These are phyloP conservation scores for Aphanomyces stellatus DNA, from an alignment of 352 stramenopile species.

Conservation along the genomic window DNA sequence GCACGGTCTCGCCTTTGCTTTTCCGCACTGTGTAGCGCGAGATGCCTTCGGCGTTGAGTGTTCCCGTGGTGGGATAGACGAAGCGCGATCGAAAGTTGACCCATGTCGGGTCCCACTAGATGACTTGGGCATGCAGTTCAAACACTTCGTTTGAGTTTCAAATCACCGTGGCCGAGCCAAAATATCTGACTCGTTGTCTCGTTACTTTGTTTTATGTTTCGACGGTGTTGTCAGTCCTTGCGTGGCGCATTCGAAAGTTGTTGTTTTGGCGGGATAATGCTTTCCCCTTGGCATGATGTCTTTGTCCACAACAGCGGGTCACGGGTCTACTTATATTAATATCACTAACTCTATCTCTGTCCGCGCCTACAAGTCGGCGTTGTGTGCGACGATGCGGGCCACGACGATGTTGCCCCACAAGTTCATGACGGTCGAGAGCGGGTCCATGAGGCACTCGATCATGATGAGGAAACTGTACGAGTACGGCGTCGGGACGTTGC, in stretches of 20 bases:
- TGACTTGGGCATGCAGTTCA: slow-evolving; percentile 57
- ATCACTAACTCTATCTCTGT: too few relatives aligned
- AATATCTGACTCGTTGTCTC: too few relatives aligned
- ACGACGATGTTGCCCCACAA: background rate
- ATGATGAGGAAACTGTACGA: slow-evolving; percentile 1
- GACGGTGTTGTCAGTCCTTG: too few relatives aligned
- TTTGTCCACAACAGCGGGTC: too few relatives aligned
- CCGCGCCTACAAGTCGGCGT: too few relatives aligned
- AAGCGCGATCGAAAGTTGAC: slow-evolving; percentile 60
- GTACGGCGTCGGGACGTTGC: background rate
- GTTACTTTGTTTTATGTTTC: too few relatives aligned
- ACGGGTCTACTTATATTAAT: too few relatives aligned
- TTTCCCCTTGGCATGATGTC: too few relatives aligned
- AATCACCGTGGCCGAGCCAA: too few relatives aligned
- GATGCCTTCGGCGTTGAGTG: slow-evolving; percentile 54
- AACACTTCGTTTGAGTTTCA: slow-evolving; percentile 45
- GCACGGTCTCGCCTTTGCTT: slow-evolving; percentile 30
- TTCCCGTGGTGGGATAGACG: slow-evolving; percentile 48
- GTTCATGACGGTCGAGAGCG: slow-evolving; percentile 5
- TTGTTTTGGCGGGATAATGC: too few relatives aligned
- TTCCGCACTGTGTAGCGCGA: slow-evolving; percentile 52
- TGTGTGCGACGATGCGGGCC: background rate
- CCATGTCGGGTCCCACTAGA: slow-evolving; percentile 65
- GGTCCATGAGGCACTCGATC: background rate
- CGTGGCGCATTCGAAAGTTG: too few relatives aligned